Conservation (phyloP, 2,329 filamentous ascomycete species). For the Nigrograna mackinnonii region DNA sequence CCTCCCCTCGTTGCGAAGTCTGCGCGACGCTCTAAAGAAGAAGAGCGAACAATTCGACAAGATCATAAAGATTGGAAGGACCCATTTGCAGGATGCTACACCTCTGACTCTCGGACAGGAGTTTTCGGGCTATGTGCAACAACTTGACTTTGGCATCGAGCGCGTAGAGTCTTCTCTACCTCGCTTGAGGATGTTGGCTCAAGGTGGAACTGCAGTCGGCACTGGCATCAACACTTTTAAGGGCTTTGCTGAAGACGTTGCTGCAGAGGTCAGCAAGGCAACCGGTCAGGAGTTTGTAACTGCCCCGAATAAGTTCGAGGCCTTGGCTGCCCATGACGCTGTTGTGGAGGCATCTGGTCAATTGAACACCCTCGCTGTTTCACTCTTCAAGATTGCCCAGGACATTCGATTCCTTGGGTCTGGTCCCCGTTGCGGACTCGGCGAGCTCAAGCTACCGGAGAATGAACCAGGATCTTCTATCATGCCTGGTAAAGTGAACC, state of each 20-base stretch:
- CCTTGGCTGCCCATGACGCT: conserved; percentile 92
- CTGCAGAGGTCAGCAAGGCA: conserved; percentile 87
- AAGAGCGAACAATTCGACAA: conserved; percentile 90
- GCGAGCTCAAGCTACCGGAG: conserved; percentile 90
- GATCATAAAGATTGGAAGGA: conserved; percentile 99
- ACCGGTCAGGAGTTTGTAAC: conserved; percentile 93
- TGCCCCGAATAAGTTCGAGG: conserved; percentile 98
- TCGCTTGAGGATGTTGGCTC: conserved; percentile 83
- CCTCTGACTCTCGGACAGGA: conserved; percentile 95
- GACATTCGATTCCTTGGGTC: conserved; percentile 97
- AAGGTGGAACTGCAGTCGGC: conserved; percentile 95
- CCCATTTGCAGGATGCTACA: conserved; percentile 96
- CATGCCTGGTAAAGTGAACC: conserved; percentile 99
- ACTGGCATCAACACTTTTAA: conserved; percentile 97
- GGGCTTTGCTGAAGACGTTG: conserved; percentile 93
- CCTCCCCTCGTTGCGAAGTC: conserved; percentile 78
- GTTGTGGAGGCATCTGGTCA: conserved; percentile 92
- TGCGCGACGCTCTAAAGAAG: conserved; percentile 81
- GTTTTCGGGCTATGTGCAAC: conserved; percentile 95
- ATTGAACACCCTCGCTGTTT: conserved; percentile 88
- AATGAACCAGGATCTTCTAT: conserved; percentile 98
- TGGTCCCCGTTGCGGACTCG: conserved; percentile 92
- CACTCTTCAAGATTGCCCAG: conserved; percentile 97
- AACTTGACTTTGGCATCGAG: conserved; percentile 88
- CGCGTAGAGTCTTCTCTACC: conserved; percentile 82